Evolutionary conservation across 2,329 filamentous ascomycete genomes (phyloP).

Genomic region (Hypoxylon sp.): DNA sequence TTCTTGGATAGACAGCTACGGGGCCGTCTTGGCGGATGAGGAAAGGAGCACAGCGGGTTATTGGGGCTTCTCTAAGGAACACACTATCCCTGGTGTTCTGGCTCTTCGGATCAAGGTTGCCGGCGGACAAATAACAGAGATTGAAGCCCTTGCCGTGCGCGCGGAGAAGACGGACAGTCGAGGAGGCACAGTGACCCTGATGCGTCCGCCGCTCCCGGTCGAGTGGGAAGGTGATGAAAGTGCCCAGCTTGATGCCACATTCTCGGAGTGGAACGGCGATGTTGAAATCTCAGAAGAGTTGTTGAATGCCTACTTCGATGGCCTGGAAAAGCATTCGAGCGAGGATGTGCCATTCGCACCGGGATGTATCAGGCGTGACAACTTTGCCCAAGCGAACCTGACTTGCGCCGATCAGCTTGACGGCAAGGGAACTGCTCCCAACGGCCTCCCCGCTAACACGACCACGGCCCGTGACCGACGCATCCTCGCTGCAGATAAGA

Average conservation of each 20-base stretch:
- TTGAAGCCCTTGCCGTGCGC: slow-evolving; percentile 43
- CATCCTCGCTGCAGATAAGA: slow-evolving; percentile 36
- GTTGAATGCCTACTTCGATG: slow-evolving; percentile 39
- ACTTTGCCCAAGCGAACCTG: slow-evolving; percentile 31
- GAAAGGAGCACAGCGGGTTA: slow-evolving; percentile 35
- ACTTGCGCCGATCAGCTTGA: slow-evolving; percentile 43
- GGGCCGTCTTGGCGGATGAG: slow-evolving; percentile 34
- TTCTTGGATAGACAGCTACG: slow-evolving; percentile 34
- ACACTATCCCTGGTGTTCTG: slow-evolving; percentile 41
- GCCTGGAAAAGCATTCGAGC: slow-evolving; percentile 42
- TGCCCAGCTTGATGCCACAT: slow-evolving; percentile 31
- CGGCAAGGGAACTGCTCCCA: slow-evolving; percentile 37
- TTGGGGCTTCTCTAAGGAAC: slow-evolving; percentile 43
- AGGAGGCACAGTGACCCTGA: slow-evolving; percentile 43
- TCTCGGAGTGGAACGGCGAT: slow-evolving; percentile 14
- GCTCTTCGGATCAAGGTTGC: slow-evolving; percentile 40
- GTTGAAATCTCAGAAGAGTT: slow-evolving; percentile 23
- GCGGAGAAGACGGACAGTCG: slow-evolving; percentile 37
- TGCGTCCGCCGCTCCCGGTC: slow-evolving; percentile 45
- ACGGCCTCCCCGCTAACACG: slow-evolving; percentile 40
- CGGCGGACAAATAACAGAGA: slow-evolving; percentile 38
- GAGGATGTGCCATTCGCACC: slow-evolving; percentile 36
- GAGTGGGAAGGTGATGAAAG: slow-evolving; percentile 42
- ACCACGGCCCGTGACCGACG: slow-evolving; percentile 43
- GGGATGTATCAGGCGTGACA: slow-evolving; percentile 42